Conservation (phyloP, 1,139 yeast species). For the Sugiyamaella pinicola region DNA sequence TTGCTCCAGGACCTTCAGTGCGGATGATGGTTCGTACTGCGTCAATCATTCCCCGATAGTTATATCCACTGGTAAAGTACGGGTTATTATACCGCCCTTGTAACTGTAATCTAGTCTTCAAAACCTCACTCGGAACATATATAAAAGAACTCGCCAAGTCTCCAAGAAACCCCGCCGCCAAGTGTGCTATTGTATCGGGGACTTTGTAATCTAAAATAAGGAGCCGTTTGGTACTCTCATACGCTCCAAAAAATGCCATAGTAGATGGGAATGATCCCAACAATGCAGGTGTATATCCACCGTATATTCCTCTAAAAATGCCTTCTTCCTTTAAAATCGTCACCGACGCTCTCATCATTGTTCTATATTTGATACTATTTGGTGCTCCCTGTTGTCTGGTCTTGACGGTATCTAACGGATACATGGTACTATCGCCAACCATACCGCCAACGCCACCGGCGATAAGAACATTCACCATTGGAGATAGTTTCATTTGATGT, state of each 20-base stretch:
- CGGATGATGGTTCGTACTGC: constrained; percentile 66
- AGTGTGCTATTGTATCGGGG: constrained; percentile 78
- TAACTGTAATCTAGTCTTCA: constrained; percentile 86
- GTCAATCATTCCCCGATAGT: constrained; percentile 66
- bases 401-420: constrained; percentile 92
- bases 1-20: constrained; percentile 72
- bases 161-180: constrained; percentile 86
- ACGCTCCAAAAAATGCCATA: constrained; percentile 87
- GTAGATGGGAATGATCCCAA: constrained; percentile 88
- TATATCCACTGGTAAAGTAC: constrained; percentile 78
- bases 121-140: constrained; percentile 96
- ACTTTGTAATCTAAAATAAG: constrained; percentile 63
- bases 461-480: constrained; percentile 32
- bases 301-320: constrained; percentile 76
- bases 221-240: constrained; percentile 74
- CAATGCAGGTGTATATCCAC: constrained; percentile 91
- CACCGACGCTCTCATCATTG: constrained; percentile 67
- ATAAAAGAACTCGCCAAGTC: constrained; percentile 88
- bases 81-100: constrained; percentile 88
- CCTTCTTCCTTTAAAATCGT: constrained; percentile 85
- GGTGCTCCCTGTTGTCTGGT: constrained; percentile 96
- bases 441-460: constrained; percentile 97
- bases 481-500: constrained; percentile 18
- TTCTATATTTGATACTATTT: constrained; percentile 62
- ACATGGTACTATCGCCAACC: constrained; percentile 91